Base-by-base conservation (phyloP, 257 asterid species). In the Penstemon newberryi region DNA sequence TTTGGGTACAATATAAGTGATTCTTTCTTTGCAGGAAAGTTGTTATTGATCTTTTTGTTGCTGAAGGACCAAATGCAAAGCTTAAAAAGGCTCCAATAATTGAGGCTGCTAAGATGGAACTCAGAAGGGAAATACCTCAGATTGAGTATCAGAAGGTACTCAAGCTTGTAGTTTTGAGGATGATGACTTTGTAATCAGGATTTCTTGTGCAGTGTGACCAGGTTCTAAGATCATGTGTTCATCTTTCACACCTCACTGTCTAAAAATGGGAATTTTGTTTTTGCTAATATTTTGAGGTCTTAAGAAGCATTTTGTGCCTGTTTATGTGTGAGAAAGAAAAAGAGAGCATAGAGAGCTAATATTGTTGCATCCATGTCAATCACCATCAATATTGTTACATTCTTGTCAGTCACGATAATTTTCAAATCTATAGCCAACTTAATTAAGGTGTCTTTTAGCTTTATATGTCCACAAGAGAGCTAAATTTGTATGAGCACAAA, bases 41-140 rank as follows among this genome's bases (percentile, higher is more conserved):
- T 56, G 91, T 93, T 33, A 86, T 93, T 46, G 86, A 84, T 66
- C 95, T 87, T 78, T 79, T 87, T 38, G 61, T 67, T 68, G 95
- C 80, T 69, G 84, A 79, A 78, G 90, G 88, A 46, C 96, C 94
- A 13, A 83, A 83, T 77, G 97, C 92, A 25, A 93, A 84, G 84
- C 88, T 93, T 63, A 90, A 80, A 75, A 90, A 70, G 84, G 92
- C 89, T 63, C 18, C 79, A 12, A 83, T 93, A 63, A 0, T 19
- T 25, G 97, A 83, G 78, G 97, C 96, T 78, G 96, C 89, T 69
- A 90, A 82, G 68, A 11, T 73, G 74, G 69, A 78, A 75, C 87
- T 85, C 33, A 40, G 71, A 8, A 79, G 82, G 79, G 94, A 82
- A 4, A 63, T 87, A 73, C 12, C 76, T 40, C 49, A 5, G 5